phyloP scores from a whole-genome alignment of 2,329 filamentous ascomycete species.

The Cryphonectria japonica region DNA sequence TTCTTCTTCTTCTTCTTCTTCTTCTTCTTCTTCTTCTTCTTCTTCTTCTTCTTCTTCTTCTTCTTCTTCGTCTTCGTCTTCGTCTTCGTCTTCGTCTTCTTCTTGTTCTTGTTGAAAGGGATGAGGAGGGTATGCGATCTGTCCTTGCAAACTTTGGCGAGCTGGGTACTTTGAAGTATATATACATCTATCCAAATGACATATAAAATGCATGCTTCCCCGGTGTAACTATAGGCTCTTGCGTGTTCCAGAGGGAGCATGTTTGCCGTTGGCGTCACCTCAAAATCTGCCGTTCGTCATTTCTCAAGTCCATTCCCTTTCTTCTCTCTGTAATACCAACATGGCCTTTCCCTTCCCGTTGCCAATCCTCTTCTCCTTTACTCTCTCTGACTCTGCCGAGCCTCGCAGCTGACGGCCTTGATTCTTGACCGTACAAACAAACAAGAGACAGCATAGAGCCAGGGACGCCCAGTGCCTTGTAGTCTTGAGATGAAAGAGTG shows the following conservation, averaged over 20 bases:
- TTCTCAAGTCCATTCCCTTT: neutral
- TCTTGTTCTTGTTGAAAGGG: neutral
- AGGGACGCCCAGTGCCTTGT: neutral
- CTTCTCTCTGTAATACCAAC: neutral
- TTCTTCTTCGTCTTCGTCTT: too few species aligned
- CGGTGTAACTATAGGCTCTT: neutral
- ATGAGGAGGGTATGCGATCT: neutral
- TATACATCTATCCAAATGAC: too few species aligned
- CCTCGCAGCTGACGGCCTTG: neutral
- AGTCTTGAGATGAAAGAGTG: slow-evolving; percentile 18
- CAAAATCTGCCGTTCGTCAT: neutral
- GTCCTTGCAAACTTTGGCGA: neutral
- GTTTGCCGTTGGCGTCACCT: slow-evolving; percentile 20
- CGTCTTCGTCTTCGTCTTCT: neutral
- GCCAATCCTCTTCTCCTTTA: neutral
- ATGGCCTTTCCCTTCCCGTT: neutral
- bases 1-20: too few species aligned
- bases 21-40: too few species aligned
- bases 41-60: too few species aligned
- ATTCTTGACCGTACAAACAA: neutral
- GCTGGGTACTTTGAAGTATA: neutral
- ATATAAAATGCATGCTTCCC: neutral
- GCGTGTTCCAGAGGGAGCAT: neutral
- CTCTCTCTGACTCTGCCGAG: neutral
- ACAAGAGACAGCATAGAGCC: neutral